phyloP scores from a whole-genome alignment of 257 asterid species.

The Scutellaria galericulata region DNA sequence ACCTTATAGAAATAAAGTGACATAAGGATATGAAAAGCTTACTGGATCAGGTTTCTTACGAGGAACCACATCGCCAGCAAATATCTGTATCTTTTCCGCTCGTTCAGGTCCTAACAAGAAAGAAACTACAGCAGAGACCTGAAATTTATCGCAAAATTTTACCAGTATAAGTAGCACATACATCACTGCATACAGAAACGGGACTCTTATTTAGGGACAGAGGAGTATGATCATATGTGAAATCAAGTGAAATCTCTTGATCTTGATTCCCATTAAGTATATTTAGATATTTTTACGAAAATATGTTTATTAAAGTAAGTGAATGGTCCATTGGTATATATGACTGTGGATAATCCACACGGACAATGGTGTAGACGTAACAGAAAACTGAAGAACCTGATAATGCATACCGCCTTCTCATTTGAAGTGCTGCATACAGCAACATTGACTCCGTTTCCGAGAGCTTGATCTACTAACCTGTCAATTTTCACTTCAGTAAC shows the following conservation, averaged over 20 bases:
- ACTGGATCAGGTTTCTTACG: constrained; percentile 98
- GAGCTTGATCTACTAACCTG: constrained; percentile 95
- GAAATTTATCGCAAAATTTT: constrained; percentile 14
- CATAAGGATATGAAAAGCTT: constrained; percentile 37
- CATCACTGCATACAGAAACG: background rate
- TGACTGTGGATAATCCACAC: constrained; percentile 1
- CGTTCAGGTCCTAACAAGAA: constrained; percentile 80
- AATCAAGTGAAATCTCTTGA: background rate
- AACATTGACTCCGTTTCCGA: constrained; percentile 74
- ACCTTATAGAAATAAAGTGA: background rate
- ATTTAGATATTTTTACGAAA: background rate
- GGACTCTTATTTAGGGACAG: too few relatives aligned
- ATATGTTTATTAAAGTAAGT: background rate
- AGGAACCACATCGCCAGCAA: constrained; percentile 96
- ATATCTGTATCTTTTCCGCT: constrained; percentile 85
- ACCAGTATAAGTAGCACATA: background rate
- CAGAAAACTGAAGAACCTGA: constrained; percentile 55
- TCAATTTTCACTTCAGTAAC: constrained; percentile 26
- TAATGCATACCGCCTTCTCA: constrained; percentile 97
- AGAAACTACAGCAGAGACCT: constrained; percentile 97
- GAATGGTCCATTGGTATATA: background rate
- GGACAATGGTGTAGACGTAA: background rate
- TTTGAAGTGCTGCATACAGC: constrained; percentile 99
- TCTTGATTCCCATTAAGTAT: background rate
- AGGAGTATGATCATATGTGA: background rate